Percentiles rank a stretch among this genome's conserved stretches.
phyloP scores from a whole-genome alignment of 305 asterid genomes.

The Fraxinus xanthoxyloides region DNA sequence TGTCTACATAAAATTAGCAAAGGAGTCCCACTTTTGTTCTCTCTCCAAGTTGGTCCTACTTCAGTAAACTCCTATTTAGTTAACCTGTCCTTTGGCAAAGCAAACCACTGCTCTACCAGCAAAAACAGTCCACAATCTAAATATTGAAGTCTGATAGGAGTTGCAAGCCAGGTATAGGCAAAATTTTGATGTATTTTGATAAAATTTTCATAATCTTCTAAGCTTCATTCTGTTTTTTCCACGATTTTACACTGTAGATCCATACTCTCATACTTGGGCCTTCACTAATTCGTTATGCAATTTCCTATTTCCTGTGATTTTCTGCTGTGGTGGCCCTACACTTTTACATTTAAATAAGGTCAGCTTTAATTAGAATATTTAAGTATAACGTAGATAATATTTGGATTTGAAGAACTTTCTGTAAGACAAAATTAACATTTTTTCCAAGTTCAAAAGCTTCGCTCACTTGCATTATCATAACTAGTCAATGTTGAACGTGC shows the following conservation, averaged over 20 bases:
- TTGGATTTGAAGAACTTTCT: background rate
- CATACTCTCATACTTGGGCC: background rate
- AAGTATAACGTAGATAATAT: background rate
- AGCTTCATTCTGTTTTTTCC: background rate
- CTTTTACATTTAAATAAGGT: background rate
- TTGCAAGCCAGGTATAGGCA: background rate
- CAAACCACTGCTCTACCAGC: background rate
- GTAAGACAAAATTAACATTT: background rate
- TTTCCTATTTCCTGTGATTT: background rate
- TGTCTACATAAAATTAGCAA: background rate
- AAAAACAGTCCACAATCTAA: background rate
- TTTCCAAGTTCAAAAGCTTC: background rate
- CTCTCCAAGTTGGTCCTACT: background rate
- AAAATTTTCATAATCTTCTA: background rate
- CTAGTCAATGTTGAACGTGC: background rate
- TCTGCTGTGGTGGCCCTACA: background rate
- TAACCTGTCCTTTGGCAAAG: background rate
- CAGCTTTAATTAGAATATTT: background rate
- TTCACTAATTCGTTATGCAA: background rate
- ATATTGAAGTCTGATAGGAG: background rate
- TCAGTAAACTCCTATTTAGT: background rate
- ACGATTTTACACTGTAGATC: background rate
- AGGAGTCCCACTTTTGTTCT: background rate
- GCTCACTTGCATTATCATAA: background rate
- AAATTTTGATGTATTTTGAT: background rate